phyloP scores from a whole-genome alignment of 768 basidiomycete genomes.

The Mycena kentingensis region DNA sequence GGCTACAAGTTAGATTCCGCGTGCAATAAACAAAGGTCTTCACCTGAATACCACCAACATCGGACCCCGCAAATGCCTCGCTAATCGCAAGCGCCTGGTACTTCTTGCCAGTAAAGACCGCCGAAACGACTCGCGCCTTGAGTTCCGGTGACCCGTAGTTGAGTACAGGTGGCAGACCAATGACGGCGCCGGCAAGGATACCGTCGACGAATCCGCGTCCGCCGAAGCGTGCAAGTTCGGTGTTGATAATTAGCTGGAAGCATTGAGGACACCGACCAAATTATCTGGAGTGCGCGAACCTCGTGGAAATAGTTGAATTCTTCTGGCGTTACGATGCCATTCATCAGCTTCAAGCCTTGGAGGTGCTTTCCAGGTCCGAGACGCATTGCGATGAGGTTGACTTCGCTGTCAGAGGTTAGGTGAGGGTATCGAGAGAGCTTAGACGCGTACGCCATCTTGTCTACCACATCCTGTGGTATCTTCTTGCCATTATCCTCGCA shows the following conservation, averaged over 20 bases:
- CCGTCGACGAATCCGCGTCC: constrained; percentile 90
- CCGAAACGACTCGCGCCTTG: constrained; percentile 68
- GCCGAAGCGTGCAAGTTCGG: constrained; percentile 81
- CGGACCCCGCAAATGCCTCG: constrained; percentile 91
- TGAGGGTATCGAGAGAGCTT: background rate
- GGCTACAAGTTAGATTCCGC: too few species aligned
- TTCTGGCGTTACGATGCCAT: constrained; percentile 73
- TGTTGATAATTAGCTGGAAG: constrained; percentile 69
- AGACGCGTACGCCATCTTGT: constrained; percentile 60
- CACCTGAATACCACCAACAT: constrained; percentile 73
- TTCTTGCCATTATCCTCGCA: constrained; percentile 89
- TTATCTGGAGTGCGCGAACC: constrained; percentile 35
- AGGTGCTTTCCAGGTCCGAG: constrained; percentile 90
- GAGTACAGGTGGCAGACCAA: constrained; percentile 85
- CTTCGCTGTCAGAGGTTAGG: constrained; percentile 47
- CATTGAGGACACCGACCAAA: background rate
- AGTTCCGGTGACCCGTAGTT: constrained; percentile 85
- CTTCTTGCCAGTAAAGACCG: constrained; percentile 76
- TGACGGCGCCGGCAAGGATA: constrained; percentile 76
- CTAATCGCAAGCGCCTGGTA: constrained; percentile 89
- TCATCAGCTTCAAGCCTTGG: constrained; percentile 73
- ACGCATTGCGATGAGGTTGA: constrained; percentile 85
- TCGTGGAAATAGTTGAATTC: constrained; percentile 97
- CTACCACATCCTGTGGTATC: constrained; percentile 81
- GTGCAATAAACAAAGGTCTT: background rate